These are phyloP conservation scores for Calophaca sinica DNA, from an alignment of 306 rosid species.

Conservation along the genomic window DNA sequence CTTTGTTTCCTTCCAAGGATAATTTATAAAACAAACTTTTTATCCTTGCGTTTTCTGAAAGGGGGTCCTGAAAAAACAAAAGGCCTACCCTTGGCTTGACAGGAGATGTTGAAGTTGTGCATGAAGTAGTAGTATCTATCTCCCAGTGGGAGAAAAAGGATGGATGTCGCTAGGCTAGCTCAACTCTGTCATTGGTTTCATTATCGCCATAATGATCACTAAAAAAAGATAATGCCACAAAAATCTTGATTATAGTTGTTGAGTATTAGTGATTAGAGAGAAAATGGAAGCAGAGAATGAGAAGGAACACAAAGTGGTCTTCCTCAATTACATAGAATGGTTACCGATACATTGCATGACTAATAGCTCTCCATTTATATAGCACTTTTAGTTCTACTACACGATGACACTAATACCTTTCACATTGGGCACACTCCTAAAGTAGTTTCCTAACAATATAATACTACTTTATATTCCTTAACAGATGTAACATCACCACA, in stretches of 20 bases:
- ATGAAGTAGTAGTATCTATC: neutral
- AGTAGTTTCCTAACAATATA: conserved; percentile 6
- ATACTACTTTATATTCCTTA: conserved; percentile 2
- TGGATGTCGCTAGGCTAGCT: neutral
- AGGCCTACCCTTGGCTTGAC: neutral
- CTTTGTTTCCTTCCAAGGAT: too few relatives aligned
- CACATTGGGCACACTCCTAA: conserved; percentile 33
- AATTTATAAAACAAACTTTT: too few relatives aligned
- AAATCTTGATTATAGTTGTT: conserved; percentile 13
- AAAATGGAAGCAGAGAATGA: neutral
- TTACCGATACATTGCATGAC: neutral
- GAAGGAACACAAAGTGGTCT: neutral
- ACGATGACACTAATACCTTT: neutral
- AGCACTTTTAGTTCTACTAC: neutral
- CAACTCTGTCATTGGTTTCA: neutral
- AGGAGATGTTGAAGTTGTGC: neutral
- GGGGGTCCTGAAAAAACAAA: neutral
- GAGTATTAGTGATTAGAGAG: conserved; percentile 1
- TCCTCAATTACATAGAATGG: neutral
- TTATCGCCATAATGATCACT: neutral
- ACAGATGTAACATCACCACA: conserved; percentile 18
- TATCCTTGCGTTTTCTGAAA: neutral
- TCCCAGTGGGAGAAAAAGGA: neutral
- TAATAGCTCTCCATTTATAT: neutral
- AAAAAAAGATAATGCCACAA: neutral